Evolutionary conservation across 2,329 filamentous ascomycete species (phyloP), one percentile per base, ranked within the genome.

Genomic region (Coniochaeta prunicola): DNA sequence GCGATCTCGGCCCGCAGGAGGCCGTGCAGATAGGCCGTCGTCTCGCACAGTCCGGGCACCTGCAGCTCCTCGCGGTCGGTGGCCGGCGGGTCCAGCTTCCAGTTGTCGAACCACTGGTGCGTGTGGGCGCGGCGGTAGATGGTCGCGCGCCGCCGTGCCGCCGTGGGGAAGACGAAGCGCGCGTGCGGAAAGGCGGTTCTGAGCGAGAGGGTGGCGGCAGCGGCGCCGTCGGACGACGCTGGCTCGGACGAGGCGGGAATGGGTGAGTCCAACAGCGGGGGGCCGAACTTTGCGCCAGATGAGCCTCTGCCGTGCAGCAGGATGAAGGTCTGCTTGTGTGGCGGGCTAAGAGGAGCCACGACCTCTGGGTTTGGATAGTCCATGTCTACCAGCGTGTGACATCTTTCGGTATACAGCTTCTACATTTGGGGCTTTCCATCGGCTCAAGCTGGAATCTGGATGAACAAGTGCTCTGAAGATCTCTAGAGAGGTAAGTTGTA

Each of bases 91-190:
- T 73, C 67, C 40, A 73, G 65, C 9, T 72, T 67, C 69, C 70
- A 74, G 54, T 67, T 68, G 65, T 80, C 74, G 65, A 80, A 80
- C 77, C 77, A 80, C 63, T 80, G 77, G 59, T 73, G 69, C 21
- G 73, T 75, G 9, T 70, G 63, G 58, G 59, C 62, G 9, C 73
- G 69, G 4, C 73, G 74, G 64, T 75, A 77, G 1, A 73, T 66
- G 1, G 69, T 71, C 1, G 76, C 73, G 12, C 74, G 71, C 17
- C 67, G 69, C 24, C 68, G 67, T 2, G 75, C 72, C 0, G 81
- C 80, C 0, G 75, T 77, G 2, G 79, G 80, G 63, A 84, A 81
- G 50, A 83, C 66, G 60, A 83, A 77, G 53, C 76, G 79, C 2
- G 76, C 73, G 54, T 77, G 61, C 0, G 77, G 73, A 10, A 81